Base-by-base conservation (phyloP, 73 alveolate species). In the Blepharisma stoltei region DNA sequence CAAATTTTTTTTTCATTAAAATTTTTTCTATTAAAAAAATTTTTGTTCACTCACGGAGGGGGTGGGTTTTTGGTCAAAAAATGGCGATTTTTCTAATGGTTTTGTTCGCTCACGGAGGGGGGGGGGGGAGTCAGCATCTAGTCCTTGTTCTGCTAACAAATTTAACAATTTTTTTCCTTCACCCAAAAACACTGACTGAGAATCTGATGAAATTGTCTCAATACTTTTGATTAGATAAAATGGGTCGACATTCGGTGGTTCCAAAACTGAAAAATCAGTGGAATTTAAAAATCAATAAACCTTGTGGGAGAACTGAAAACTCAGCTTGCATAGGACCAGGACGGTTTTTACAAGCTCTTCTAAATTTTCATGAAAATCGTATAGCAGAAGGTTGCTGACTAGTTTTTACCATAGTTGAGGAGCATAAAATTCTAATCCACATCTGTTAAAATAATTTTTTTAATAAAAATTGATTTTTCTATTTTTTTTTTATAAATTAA, bases 281-380 rank as follows among this genome's bases (percentile, higher is more conserved):
- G 96, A 86, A 75, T 91, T 78, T 78, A 89, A 75, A 83, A 82
- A 88, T 89, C 93, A 92, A 90, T 85, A 83, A 46, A 89, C 87
- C 69, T 96, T 66, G 76, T 92, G 96, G n/a, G 93, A 85, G 73
- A 92, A 92, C 54, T 70, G 85, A 85, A 92, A 89, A 50, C 84
- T 76, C 54, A 90, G 84, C 47, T 76, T 68, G 71, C 95, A 81
- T 7, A 92, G 85, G 71, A 60, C 54, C 41, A 91, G 78, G 53
- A 92, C 76, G 73, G 90, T 69, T 43, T 75, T 82, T 66, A 89
- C 52, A 71, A 92, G 80, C 49, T 68, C 84, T 8, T 79, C n/a
- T 7, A 60, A 52, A n/a, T 82, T 67, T 44, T 82, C 81, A 32
- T 54, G 45, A 14, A 71, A 70, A 23, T 82, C 82, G 6, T 54